Base-by-base conservation (phyloP, 441 rosid species). In the Pelargonium myrrhifolium region DNA sequence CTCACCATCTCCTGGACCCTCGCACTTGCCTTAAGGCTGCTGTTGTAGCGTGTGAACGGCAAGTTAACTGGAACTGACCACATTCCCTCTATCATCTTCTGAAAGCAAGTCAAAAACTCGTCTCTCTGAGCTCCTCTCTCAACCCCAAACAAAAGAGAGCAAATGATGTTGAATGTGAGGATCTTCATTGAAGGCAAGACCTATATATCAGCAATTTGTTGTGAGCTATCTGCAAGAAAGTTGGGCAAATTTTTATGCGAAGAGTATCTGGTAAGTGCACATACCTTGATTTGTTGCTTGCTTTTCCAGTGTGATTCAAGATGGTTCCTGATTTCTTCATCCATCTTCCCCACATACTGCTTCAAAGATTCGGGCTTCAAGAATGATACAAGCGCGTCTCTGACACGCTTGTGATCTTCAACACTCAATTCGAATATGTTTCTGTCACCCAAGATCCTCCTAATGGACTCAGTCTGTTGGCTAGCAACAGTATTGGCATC, bases 1-100 rank as follows among this genome's bases (percentile, higher is more conserved):
- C 70, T 72, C 26, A 83, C 31, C 66, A 77, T 62, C 31, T 56
- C 66, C 49, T 68, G 76, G 5, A 75, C 79, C 49, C 42, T 72
- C 53, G 69, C 18, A 65, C 81, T 78, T 14, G 84, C 80, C n/a
- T 47, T 4, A 11, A 87, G 72, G 74, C 88, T 77, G 58, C 69
- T 35, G 61, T 61, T 81, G 70, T 70, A 87, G 66, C 79, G 69
- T 9, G 84, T 84, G 83, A 80, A 84, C 0, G 86, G 89, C 68
- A 87, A 58, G 68, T 81, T 78, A 6, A 84, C 3, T 6, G 88
- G 89, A 45, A 82, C 64, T 0, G 87, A 73, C 88, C 88, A 87
- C 74, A 81, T 68, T 64, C 89, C 92, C 64, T 61, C 53, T 18
- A 82, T 66, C 79, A 85, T 83, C 26, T 51, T 31, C 17, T 73